Evolutionary conservation across 179 eudicot species (phyloP), one percentile per base, ranked within the genome.

Genomic region (Silene noctiflora): DNA sequence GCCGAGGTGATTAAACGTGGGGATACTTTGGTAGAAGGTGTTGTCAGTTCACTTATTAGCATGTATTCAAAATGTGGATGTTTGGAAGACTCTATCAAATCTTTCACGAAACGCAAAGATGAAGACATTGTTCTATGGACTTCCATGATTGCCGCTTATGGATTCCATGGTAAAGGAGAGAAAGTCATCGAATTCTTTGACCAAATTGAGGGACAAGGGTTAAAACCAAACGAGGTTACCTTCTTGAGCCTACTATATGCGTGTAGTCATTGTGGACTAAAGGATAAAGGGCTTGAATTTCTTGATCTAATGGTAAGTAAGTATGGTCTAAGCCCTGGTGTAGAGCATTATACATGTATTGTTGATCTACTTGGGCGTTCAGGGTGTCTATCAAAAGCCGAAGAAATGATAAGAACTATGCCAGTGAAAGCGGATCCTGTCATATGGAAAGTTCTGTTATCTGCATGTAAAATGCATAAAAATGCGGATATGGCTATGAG

Each of bases 21-120:
- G 61, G 89, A 83, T 42, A 75, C 69, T 75, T 73, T 82, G 0
- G 87, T 68, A 60, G 82, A 81, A 56, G 76, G 89, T 67, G 97
- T 90, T 10, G 78, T 84, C 46, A 87, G 92, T 77, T 82, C 97
- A 10, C 77, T 94, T 33, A 80, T 94, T 74, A 92, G 94, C 86
- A 89, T 94, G 97, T 94, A 91, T 81, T 94, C 98, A 3, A 83
- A 84, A 80, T 89, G 97, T 71, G 98, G 97, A 31, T 90, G 92
- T 77, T 83, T 91, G 80, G 89, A 90, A 27, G 91, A 91, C 29
- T 89, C 98, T 13, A 75, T 80, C 25, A 91, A 82, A 84, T 84
- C 82, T 44, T 94, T 94, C 80, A 73, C 14, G 10, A 88, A 87
- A 60, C 83, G 82, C 35, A 79, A 67, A 66, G 83, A 80, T 19